Conservation (phyloP, 1,139 yeast species). For the Scheffersomyces illinoinensis region DNA sequence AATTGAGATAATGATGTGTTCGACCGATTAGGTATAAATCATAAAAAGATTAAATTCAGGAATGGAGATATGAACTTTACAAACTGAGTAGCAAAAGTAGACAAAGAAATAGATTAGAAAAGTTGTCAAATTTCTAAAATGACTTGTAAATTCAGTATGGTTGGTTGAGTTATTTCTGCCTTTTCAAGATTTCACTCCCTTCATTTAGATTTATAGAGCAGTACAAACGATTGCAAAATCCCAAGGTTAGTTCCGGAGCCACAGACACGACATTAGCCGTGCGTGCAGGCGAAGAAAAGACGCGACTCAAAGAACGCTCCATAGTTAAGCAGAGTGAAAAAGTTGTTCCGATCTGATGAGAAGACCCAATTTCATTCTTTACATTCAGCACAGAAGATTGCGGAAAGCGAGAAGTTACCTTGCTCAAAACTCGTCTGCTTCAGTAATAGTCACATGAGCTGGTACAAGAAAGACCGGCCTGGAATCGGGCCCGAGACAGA, state of each 20-base stretch:
- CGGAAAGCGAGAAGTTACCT: background rate
- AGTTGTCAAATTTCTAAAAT: too few relatives aligned
- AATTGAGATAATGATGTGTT: background rate
- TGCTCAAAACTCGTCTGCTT: background rate
- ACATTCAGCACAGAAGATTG: background rate
- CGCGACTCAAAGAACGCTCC: background rate
- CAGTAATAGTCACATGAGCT: slow-evolving; percentile 23
- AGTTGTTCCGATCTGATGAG: background rate
- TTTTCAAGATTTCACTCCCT: too few relatives aligned
- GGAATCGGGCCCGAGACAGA: slow-evolving; percentile 6
- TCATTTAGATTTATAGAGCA: too few relatives aligned
- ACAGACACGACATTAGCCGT: background rate
- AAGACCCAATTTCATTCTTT: background rate
- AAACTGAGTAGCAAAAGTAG: too few relatives aligned
- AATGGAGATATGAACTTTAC: too few relatives aligned
- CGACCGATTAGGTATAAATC: background rate
- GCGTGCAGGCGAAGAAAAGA: background rate
- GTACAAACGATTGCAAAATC: background rate
- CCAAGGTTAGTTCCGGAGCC: background rate
- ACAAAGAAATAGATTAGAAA: too few relatives aligned
- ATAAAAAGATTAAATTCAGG: too few relatives aligned
- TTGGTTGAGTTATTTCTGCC: too few relatives aligned
- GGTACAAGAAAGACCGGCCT: slow-evolving; percentile 29
- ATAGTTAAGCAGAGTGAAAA: background rate
- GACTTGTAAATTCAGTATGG: too few relatives aligned